Evolutionary conservation across 331 rosid genomes (phyloP).

Genomic region (Telfairia occidentalis): DNA sequence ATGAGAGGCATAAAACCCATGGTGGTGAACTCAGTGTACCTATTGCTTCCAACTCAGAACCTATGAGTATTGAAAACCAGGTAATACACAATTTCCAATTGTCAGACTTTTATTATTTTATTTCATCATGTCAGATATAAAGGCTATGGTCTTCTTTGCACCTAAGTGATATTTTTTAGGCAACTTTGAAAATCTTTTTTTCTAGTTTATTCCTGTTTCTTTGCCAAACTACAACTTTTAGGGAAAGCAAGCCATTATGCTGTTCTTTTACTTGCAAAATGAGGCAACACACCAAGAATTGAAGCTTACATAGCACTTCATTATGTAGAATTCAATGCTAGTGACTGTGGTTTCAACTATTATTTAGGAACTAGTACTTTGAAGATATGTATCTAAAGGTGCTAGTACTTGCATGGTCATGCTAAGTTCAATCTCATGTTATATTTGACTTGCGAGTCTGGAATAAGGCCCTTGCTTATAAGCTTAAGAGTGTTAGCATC

Average conservation of each 20-base stretch:
- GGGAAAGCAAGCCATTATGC: neutral
- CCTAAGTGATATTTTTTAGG: neutral
- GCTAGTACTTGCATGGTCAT: neutral
- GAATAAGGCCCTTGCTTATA: no score
- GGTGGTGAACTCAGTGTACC: slow-evolving; percentile 73
- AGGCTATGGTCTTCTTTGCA: neutral
- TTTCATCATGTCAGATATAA: neutral
- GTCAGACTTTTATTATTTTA: neutral
- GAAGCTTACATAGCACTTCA: neutral
- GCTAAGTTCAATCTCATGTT: no score
- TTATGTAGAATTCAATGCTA: neutral
- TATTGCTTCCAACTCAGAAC: slow-evolving; percentile 59
- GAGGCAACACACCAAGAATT: neutral
- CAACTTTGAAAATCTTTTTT: neutral
- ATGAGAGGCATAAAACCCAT: slow-evolving; percentile 67
- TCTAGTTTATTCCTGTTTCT: neutral
- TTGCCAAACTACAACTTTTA: neutral
- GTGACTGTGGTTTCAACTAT: neutral
- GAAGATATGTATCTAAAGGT: neutral
- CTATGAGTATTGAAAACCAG: slow-evolving; percentile 61
- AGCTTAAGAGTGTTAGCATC: no score
- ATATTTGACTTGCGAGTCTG: no score
- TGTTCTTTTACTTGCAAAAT: neutral
- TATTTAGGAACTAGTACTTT: neutral
- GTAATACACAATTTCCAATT: slow-evolving; percentile 23